phyloP scores from a whole-genome alignment of 106 monocot genomes.

The Xerophyta viscosa region DNA sequence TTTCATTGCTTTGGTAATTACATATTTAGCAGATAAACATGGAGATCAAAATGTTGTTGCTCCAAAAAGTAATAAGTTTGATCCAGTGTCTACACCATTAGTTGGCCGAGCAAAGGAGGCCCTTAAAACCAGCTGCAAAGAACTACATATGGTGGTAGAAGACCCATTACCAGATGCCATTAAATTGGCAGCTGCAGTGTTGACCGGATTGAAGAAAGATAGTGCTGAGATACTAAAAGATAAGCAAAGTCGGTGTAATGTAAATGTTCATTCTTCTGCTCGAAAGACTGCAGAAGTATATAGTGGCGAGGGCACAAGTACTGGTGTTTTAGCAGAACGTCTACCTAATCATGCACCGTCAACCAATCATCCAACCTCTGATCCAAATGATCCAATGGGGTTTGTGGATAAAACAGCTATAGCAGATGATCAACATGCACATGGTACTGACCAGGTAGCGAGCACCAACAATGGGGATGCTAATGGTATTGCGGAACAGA shows the following conservation, averaged over 20 bases:
- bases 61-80: conserved; percentile 1
- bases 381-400: conserved; percentile 7
- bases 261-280: not conserved
- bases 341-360: not conserved
- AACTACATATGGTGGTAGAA: conserved; percentile 28
- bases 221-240: conserved; percentile 6
- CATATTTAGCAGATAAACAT: not conserved
- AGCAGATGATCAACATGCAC: not conserved
- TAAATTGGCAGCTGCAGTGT: conserved; percentile 15
- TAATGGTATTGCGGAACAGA: conserved; percentile 2
- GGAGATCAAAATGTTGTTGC: not conserved
- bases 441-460: conserved; percentile 4
- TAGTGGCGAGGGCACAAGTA: not conserved
- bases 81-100: conserved; percentile 14
- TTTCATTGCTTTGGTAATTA: no score
- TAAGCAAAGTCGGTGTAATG: not conserved
- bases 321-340: not conserved
- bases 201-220: not conserved
- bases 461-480: not conserved
- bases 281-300: conserved; percentile 1
- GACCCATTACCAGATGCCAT: conserved; percentile 38
- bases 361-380: not conserved
- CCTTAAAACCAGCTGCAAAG: conserved; percentile 17
- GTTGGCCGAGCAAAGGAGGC: conserved; percentile 19
- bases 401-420: not conserved